Evolutionary conservation across 805 yeast species (phyloP).

Genomic region (Wickerhamomyces tratensis): DNA sequence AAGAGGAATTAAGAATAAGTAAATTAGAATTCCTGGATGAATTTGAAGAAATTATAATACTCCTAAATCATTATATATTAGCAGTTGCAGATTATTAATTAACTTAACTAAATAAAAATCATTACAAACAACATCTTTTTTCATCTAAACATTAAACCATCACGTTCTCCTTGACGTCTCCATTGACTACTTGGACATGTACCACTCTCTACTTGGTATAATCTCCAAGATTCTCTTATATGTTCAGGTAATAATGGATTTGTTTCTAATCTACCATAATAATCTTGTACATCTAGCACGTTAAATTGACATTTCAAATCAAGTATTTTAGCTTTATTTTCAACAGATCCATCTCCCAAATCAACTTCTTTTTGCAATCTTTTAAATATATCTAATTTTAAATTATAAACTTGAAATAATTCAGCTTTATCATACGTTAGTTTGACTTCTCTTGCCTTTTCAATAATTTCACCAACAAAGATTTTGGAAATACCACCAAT

Average conservation of each 20-base stretch:
- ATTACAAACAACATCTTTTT: no score
- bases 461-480: conserved; percentile 83
- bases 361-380: background rate
- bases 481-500: conserved; percentile 83
- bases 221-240: conserved; percentile 80
- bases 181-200: conserved; percentile 54
- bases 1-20: conserved; percentile 32
- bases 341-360: background rate
- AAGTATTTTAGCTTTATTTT: no score
- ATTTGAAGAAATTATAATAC: conserved; percentile 42
- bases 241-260: conserved; percentile 76
- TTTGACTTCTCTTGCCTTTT: conserved; percentile 68
- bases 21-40: conserved; percentile 47
- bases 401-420: conserved; percentile 16
- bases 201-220: conserved; percentile 58
- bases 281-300: no score
- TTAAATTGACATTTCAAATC: background rate
- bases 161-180: conserved; percentile 64
- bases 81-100: background rate
- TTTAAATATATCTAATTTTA: no score
- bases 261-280: no score
- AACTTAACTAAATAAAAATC: no score
- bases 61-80: conserved; percentile 37
- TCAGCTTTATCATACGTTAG: conserved; percentile 36
- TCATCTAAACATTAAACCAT: conserved; percentile 61